Base-by-base conservation (phyloP, 2,329 filamentous ascomycete species). In the Neurospora sp. region DNA sequence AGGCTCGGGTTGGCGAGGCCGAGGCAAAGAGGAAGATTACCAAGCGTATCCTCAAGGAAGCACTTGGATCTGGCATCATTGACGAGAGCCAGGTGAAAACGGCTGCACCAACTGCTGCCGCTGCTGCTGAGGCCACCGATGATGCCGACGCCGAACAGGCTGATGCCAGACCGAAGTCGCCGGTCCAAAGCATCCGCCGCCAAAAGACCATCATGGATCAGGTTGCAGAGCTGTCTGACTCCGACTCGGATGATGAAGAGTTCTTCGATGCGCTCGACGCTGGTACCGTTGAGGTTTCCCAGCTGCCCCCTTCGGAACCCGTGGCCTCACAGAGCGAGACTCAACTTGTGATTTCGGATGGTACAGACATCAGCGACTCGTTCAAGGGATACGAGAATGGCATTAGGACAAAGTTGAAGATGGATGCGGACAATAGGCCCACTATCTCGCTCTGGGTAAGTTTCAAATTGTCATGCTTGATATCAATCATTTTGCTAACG, bases 241-340 rank as follows among this genome's bases (percentile, higher is more conserved):
- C 89, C 1, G 91, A 94, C 70, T 91, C 93, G 3, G 90, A 91
- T 38, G 93, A 93, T 66, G 91, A 97, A 68, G 95, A 98, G 78
- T 99, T 99, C 79, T 99, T 98, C 75, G 96, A 99, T 81, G 96
- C 96, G 8, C 91, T 99, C 6, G 96, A 97, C 79, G 92, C 94
- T 57, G 96, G 96, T 15, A 92, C 96, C 76, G 92, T 98, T 17
- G 90, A 97, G 74, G 89, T 96, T 4, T 88, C 90, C 70, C 79
- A 83, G n/a, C 84, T 92, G 81, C 88, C 90, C 5, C 81, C 83
- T 38, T 80, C 83, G 52, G 79, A 86, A 15, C 75, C 78, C 15
- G 77, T 77, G 43, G 75, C 77, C 28, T 77, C 77, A 4, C 79
- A 82, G 39, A 80, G 83, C 57, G 81, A 83, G 52, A 82, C 83